phyloP scores from a whole-genome alignment of 495 filamentous ascomycete genomes.

The Terfezia boudieri region DNA sequence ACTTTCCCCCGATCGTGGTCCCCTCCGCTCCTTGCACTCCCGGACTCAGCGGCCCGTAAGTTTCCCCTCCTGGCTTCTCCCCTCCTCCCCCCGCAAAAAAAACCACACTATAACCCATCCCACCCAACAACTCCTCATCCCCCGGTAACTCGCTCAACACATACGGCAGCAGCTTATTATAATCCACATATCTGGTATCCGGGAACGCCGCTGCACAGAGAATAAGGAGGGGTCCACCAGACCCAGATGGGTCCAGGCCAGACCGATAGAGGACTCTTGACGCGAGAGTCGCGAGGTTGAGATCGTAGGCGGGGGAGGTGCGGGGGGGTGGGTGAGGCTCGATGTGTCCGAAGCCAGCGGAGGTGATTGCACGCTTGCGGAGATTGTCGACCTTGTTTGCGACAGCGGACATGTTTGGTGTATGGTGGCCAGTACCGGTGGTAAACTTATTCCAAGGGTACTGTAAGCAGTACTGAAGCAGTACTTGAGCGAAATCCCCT shows the following conservation, averaged over 20 bases:
- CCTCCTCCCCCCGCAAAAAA: constrained; percentile 31
- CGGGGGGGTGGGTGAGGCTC: constrained; percentile 13
- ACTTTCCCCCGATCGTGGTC: constrained; percentile 19
- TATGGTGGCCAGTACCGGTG: too few species aligned
- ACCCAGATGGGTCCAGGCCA: constrained; percentile 24
- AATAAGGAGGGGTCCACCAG: constrained; percentile 26
- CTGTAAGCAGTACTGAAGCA: too few species aligned
- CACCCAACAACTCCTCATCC: constrained; percentile 30
- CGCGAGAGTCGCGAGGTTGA: constrained; percentile 21
- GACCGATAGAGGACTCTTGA: constrained; percentile 29
- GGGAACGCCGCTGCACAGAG: constrained; percentile 35
- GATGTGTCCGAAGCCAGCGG: background rate
- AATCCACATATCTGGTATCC: constrained; percentile 27
- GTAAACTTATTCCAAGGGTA: too few species aligned
- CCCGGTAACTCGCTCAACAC: constrained; percentile 31
- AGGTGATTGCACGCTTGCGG: background rate
- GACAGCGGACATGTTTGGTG: background rate
- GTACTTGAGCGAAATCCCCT: too few species aligned
- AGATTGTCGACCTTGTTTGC: background rate
- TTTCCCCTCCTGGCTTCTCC: constrained; percentile 6
- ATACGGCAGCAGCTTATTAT: constrained; percentile 33
- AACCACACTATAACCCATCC: constrained; percentile 31
- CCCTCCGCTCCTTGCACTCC: constrained; percentile 3
- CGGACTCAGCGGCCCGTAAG: background rate
- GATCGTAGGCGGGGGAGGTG: constrained; percentile 22